phyloP scores from a whole-genome alignment of 768 basidiomycete genomes.

The Pisolithus microcarpus region DNA sequence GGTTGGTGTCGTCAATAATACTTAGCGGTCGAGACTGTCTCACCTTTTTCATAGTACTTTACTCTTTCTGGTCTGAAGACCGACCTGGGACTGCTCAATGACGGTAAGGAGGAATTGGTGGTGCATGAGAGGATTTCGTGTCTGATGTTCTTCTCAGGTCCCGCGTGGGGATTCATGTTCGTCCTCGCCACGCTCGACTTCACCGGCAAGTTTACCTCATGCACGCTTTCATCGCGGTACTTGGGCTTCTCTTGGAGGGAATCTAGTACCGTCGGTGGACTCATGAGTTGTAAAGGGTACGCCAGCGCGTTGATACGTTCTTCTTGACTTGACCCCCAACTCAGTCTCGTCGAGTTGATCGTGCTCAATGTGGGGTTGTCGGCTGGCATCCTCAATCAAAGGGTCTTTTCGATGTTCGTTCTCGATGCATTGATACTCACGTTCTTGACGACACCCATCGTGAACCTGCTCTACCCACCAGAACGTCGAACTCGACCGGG shows the following conservation, averaged over 20 bases:
- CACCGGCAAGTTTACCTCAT: slow-evolving; percentile 83
- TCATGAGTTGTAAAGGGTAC: slow-evolving; percentile 96
- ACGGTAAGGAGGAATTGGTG: slow-evolving; percentile 36
- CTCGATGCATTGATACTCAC: slow-evolving; percentile 78
- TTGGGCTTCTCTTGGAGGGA: slow-evolving; percentile 79
- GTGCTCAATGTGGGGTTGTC: slow-evolving; percentile 90
- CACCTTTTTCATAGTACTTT: slow-evolving; percentile 60
- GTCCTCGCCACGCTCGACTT: slow-evolving; percentile 77
- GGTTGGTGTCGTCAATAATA: slow-evolving; percentile 35
- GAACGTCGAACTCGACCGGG: slow-evolving; percentile 45
- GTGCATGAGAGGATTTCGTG: background rate
- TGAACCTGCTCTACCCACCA: slow-evolving; percentile 62
- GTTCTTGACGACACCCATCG: slow-evolving; percentile 80
- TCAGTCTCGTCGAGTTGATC: slow-evolving; percentile 83
- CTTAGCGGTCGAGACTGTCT: background rate
- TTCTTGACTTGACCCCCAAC: slow-evolving; percentile 1
- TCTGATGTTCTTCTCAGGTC: slow-evolving; percentile 32
- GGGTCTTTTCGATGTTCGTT: slow-evolving; percentile 95
- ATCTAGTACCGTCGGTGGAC: slow-evolving; percentile 73
- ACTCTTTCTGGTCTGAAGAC: slow-evolving; percentile 91
- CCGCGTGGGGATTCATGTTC: slow-evolving; percentile 84
- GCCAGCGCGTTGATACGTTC: slow-evolving; percentile 20
- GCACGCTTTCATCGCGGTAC: slow-evolving; percentile 58
- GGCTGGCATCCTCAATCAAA: slow-evolving; percentile 67
- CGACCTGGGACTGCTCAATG: slow-evolving; percentile 75